phyloP scores from a whole-genome alignment of 139 green algal species.

The Protoeuglena noctilucae region DNA sequence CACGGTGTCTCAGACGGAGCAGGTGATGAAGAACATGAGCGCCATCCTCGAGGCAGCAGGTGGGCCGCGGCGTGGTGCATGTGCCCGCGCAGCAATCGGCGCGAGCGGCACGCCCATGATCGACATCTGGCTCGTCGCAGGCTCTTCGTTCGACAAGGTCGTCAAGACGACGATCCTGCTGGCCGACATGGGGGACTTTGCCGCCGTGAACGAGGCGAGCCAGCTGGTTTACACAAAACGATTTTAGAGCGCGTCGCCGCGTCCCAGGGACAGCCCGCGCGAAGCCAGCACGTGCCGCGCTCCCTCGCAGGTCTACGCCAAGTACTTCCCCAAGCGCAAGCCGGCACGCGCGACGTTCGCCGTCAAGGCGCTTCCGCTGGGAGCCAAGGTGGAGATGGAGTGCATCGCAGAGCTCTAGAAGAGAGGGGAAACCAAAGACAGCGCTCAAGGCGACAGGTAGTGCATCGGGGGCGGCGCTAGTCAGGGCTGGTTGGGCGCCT shows the following conservation, averaged over 20 bases:
- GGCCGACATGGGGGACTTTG: constrained; percentile 64
- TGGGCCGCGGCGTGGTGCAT: background rate
- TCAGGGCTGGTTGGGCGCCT: too few species aligned
- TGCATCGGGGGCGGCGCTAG: too few species aligned
- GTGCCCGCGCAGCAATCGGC: too few species aligned
- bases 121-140: too few species aligned
- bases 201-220: constrained; percentile 3
- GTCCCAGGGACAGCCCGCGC: background rate
- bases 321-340: constrained; percentile 62
- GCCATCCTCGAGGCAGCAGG: constrained; percentile 76
- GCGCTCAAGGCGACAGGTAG: too few species aligned
- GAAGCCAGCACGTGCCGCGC: background rate
- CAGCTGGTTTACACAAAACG: background rate
- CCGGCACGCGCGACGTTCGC: constrained; percentile 73
- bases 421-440: too few species aligned
- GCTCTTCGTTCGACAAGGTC: constrained; percentile 60
- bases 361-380: constrained; percentile 70
- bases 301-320: constrained; percentile 24
- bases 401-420: constrained; percentile 25
- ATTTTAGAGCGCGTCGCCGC: background rate
- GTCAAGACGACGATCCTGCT: constrained; percentile 93
- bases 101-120: too few species aligned
- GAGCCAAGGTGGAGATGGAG: constrained; percentile 70
- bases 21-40: constrained; percentile 81
- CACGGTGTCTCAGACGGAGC: constrained; percentile 4